These are phyloP conservation scores for Solanum piurae DNA, from an alignment of 257 asterid species.

Conservation along the genomic window DNA sequence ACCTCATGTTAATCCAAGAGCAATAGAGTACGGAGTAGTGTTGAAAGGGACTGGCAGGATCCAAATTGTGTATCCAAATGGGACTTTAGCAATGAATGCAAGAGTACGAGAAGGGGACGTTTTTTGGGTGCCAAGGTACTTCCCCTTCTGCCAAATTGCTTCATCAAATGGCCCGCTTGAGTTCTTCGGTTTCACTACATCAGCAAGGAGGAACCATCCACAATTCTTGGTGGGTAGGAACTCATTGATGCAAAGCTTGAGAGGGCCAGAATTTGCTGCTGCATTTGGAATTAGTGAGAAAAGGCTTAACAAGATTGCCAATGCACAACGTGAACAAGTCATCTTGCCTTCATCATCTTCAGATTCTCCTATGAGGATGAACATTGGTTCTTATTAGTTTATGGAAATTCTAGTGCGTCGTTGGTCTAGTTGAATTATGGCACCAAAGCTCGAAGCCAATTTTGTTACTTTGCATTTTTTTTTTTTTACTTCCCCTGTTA, in stretches of 20 bases:
- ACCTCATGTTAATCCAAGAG: slow-evolving; percentile 75
- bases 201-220: slow-evolving; percentile 57
- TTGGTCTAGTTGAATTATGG: background rate
- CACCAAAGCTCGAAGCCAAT: background rate
- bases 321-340: slow-evolving; percentile 38
- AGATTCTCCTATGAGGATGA: background rate
- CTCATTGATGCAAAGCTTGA: slow-evolving; percentile 43
- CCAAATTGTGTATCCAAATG: slow-evolving; percentile 65
- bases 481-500: background rate
- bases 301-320: slow-evolving; percentile 21
- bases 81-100: slow-evolving; percentile 72
- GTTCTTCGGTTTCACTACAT: slow-evolving; percentile 86
- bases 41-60: slow-evolving; percentile 46
- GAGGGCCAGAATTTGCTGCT: slow-evolving; percentile 61
- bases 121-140: slow-evolving; percentile 68
- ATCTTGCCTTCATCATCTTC: slow-evolving; percentile 43
- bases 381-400: background rate
- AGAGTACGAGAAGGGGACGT: slow-evolving; percentile 57
- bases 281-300: slow-evolving; percentile 50
- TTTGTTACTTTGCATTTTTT: background rate
- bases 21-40: slow-evolving; percentile 65
- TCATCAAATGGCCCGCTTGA: slow-evolving; percentile 58
- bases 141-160: slow-evolving; percentile 87
- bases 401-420: background rate
- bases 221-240: slow-evolving; percentile 61